Conservation (phyloP, 495 filamentous ascomycete species). For the Chaetomium cochliodes region DNA sequence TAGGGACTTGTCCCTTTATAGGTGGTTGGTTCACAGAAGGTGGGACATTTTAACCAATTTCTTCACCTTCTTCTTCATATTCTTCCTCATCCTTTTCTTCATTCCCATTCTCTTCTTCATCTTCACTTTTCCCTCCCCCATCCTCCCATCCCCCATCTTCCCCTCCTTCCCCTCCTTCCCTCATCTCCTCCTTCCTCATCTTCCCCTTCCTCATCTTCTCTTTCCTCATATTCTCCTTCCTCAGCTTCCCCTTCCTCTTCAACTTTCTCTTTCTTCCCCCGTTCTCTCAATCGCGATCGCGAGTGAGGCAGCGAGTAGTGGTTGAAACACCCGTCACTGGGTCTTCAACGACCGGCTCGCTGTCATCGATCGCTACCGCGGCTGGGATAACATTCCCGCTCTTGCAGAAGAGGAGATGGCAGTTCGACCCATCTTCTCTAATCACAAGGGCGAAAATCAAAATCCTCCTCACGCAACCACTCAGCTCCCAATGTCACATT, state of each 20-base stretch:
- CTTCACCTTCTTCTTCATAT: not conserved
- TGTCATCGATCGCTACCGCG: conserved; percentile 5
- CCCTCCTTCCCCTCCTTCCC: not conserved
- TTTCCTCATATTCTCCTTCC: not conserved
- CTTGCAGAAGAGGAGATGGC: not conserved
- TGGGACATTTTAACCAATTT: not conserved
- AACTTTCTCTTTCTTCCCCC: not conserved
- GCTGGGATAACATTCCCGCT: not conserved
- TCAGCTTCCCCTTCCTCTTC: too few relatives aligned
- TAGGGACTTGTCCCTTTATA: not conserved
- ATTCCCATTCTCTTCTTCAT: not conserved
- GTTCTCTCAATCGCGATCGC: not conserved
- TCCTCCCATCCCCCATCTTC: not conserved
- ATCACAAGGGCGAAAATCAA: not conserved
- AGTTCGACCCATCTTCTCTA: conserved; percentile 1
- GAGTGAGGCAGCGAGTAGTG: conserved; percentile 3
- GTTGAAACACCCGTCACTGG: not conserved
- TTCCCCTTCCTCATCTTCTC: too few relatives aligned
- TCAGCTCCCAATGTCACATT: not conserved
- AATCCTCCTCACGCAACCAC: not conserved
- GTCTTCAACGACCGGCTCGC: not conserved
- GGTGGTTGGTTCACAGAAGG: not conserved
- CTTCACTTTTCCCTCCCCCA: not conserved
- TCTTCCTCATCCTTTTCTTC: not conserved
- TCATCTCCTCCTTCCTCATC: not conserved